phyloP scores from a whole-genome alignment of 805 yeast genomes.

The Candida quercuum region DNA sequence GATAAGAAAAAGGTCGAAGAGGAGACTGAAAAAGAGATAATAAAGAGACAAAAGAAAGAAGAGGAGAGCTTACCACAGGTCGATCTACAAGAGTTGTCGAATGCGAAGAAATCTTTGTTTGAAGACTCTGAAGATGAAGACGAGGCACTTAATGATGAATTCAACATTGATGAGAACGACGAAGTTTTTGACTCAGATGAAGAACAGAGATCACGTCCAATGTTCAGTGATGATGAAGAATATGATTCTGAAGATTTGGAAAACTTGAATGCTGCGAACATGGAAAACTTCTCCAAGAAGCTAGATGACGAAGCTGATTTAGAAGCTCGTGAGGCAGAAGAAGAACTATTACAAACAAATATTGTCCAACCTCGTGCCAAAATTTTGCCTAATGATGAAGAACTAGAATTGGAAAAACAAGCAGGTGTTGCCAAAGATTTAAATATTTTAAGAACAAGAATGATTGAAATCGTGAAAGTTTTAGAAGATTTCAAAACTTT shows the following conservation, averaged over 20 bases:
- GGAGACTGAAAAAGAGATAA: constrained; percentile 19
- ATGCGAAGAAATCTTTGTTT: constrained; percentile 70
- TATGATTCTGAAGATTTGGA: constrained; percentile 57
- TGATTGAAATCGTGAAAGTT: constrained; percentile 92
- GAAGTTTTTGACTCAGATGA: constrained; percentile 24
- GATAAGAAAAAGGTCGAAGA: constrained; percentile 16
- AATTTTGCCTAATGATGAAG: constrained; percentile 69
- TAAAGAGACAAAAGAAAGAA: constrained; percentile 28
- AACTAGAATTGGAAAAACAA: constrained; percentile 41
- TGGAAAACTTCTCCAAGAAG: constrained; percentile 70
- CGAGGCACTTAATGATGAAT: constrained; percentile 47
- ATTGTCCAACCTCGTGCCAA: constrained; percentile 67
- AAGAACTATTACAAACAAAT: constrained; percentile 54
- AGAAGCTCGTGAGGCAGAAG: constrained; percentile 60
- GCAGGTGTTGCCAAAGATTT: constrained; percentile 69
- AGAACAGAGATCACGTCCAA: constrained; percentile 21
- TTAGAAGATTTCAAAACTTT: constrained; percentile 81
- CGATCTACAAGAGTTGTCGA: constrained; percentile 58
- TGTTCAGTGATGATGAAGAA: constrained; percentile 20
- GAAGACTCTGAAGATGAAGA: constrained; percentile 50
- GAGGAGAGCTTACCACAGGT: constrained; percentile 57
- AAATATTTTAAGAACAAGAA: constrained; percentile 82
- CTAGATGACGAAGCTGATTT: constrained; percentile 55
- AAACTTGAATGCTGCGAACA: constrained; percentile 74
- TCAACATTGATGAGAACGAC: constrained; percentile 38